Conservation (phyloP, 148 eudicot genomes). For the Mesembryanthemum crystallinum region DNA sequence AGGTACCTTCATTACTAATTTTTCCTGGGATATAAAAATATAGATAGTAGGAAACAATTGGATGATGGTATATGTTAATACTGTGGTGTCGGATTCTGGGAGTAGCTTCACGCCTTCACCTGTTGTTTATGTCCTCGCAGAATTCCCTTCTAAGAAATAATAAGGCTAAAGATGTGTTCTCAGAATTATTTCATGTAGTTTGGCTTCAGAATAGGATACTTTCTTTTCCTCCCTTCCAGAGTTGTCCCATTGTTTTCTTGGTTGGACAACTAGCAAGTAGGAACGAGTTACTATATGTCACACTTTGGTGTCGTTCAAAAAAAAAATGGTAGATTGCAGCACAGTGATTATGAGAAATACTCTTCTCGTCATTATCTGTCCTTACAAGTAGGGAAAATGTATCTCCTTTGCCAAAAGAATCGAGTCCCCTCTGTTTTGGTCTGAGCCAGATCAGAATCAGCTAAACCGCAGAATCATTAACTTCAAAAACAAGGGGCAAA, state of each 20-base stretch:
- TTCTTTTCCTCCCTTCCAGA: not conserved
- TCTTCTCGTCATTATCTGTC: no score
- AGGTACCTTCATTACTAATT: slow-evolving; percentile 39
- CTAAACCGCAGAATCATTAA: not conserved
- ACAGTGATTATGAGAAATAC: no score
- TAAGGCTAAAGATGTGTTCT: not conserved
- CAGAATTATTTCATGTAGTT: no score
- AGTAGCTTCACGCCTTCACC: not conserved
- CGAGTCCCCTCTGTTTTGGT: not conserved
- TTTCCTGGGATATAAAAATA: not conserved
- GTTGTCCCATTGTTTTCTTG: not conserved
- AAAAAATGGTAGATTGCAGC: no score
- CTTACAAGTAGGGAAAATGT: not conserved
- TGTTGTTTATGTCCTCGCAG: not conserved
- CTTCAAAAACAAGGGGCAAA: not conserved
- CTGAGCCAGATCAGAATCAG: not conserved
- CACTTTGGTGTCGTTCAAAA: no score
- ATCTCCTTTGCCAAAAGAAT: not conserved
- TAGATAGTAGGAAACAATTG: not conserved
- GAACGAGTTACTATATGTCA: not conserved
- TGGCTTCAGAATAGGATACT: not conserved
- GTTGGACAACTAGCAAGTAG: not conserved
- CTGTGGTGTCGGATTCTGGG: not conserved
- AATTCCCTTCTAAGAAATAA: not conserved
- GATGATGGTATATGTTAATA: slow-evolving; percentile 1